Base-by-base conservation (phyloP, 2,329 filamentous ascomycete genomes). In the Cladosporium phlei region DNA sequence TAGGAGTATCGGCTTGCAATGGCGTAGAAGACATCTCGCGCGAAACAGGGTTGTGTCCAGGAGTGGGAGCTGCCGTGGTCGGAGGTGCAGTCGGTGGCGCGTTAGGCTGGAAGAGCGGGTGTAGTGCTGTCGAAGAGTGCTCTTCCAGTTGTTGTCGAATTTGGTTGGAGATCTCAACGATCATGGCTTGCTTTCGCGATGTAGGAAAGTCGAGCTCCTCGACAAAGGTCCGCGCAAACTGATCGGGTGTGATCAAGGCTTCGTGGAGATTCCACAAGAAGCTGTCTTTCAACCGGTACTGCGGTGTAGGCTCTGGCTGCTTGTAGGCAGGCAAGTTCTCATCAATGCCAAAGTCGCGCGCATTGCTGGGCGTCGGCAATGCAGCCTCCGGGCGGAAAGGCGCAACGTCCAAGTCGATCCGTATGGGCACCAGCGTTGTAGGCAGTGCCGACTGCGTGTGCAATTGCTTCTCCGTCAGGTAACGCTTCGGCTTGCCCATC, bases 211-310 rank as follows among this genome's bases (percentile, higher is more conserved):
- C 93, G 32, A 98, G 77, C 63, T 98, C 93, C 54, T 95, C 88
- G 1, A 95, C 90, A 55, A 97, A 81, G 2, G 79, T 82, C 57
- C 86, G 80, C n/a, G 93, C 93, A 64, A 97, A 98, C 61, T 95
- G 86, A 62, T 98, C 93, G 1, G 93, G 95, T 0, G 93, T 98
- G 42, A 90, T 86, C 49, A 96, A 74, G 0, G 88, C 86, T 70
- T 98, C 93, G 68, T 97, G 91, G 11, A 98, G 76, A 60, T 98
- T 98, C 93, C 93, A 98, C 43, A 96, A 71, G 59, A 98, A 97
- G n/a, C 87, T 85, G 59, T 98, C 93, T 59, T 94, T 89, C 48
- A 98, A 75, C 52, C 93, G 82, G 68, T 89, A 96, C 3, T 88
- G 85, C 1, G 89, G 82, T 11, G 89, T 89, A 51, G 80, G 69